These are phyloP conservation scores for Forsythia suspensa DNA, from an alignment of 257 asterid genomes.

Conservation along the genomic window DNA sequence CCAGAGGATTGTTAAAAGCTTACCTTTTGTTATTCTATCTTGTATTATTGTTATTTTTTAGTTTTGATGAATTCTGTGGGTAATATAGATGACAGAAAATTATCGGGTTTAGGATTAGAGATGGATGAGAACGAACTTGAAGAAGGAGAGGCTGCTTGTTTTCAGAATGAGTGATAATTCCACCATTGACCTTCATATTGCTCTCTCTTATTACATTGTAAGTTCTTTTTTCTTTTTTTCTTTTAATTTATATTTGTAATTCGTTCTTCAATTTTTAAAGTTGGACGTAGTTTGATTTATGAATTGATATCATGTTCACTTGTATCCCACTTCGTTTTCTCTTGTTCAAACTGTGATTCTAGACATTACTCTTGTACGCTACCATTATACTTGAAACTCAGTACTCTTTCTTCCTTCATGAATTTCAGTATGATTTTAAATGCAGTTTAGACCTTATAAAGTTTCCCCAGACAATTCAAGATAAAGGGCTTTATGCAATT, in stretches of 20 bases:
- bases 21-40: conserved; percentile 16
- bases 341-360: too few relatives aligned
- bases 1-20: conserved; percentile 18
- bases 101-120: conserved; percentile 63
- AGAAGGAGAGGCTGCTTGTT: conserved; percentile 88
- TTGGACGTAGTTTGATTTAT: conserved; percentile 26
- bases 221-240: conserved; percentile 22
- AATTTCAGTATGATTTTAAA: too few relatives aligned
- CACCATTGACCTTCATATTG: conserved; percentile 86
- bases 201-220: conserved; percentile 85
- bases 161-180: conserved; percentile 49
- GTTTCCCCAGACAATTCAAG: too few relatives aligned
- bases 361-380: too few relatives aligned
- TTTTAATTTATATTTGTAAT: conserved; percentile 4
- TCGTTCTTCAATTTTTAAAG: conserved; percentile 20
- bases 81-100: conserved; percentile 74
- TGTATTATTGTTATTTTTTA: background rate
- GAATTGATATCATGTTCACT: background rate
- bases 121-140: conserved; percentile 88
- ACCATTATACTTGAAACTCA: too few relatives aligned
- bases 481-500: too few relatives aligned
- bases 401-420: too few relatives aligned
- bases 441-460: too few relatives aligned
- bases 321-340: background rate
- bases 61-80: conserved; percentile 71